A percentile compares a stretch with the other conserved stretches of the same genome.
These are phyloP conservation scores for Vaccinium vitisidaea DNA, from an alignment of 148 eudicot genomes.

Conservation along the genomic window DNA sequence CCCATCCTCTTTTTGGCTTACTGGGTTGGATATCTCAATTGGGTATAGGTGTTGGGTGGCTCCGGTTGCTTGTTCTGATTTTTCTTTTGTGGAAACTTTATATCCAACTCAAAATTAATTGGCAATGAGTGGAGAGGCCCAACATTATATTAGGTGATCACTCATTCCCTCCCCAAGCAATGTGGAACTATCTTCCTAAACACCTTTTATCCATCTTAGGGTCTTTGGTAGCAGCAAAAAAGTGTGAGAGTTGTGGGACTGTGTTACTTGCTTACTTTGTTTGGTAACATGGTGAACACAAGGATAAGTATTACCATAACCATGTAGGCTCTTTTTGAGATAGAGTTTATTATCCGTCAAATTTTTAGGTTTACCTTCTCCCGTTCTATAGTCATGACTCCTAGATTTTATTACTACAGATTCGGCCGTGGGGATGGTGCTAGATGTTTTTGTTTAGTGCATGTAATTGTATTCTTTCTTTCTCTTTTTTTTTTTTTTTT, in stretches of 20 bases:
- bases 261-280: background rate
- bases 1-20: background rate
- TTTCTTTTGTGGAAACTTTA: no score
- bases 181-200: no score
- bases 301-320: background rate
- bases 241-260: background rate
- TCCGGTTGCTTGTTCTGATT: background rate
- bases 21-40: background rate
- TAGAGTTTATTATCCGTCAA: background rate
- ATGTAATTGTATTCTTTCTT: background rate
- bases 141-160: no score
- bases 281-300: background rate
- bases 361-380: background rate
- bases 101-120: no score
- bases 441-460: background rate
- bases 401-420: background rate
- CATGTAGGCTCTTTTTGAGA: background rate
- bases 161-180: no score
- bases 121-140: no score
- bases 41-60: background rate
- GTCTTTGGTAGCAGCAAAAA: background rate
- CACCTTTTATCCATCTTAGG: background rate
- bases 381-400: background rate
- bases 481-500: no score
- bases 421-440: background rate